These are phyloP conservation scores for Nidularia pulvinata DNA, from an alignment of 768 basidiomycete species.

Conservation along the genomic window DNA sequence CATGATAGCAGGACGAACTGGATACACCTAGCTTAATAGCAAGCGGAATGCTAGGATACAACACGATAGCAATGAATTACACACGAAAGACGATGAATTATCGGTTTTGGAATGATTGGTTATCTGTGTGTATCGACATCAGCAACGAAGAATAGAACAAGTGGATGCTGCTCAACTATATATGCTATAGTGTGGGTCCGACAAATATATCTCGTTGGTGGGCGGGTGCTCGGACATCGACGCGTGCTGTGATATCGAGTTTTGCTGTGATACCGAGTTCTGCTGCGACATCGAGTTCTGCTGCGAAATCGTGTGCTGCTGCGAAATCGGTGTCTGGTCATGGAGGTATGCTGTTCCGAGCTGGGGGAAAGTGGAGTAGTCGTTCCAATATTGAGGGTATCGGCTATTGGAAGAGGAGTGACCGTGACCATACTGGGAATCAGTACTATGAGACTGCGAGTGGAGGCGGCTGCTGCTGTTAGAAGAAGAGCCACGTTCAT, in stretches of 20 bases:
- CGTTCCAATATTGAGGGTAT: constrained; percentile 57
- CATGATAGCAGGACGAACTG: not conserved
- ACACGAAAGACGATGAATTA: not conserved
- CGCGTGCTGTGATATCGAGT: too few species aligned
- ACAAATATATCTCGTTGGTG: constrained; percentile 10
- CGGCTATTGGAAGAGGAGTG: constrained; percentile 19
- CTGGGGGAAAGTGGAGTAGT: constrained; percentile 52
- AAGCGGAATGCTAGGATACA: not conserved
- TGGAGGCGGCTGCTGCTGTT: constrained; percentile 5
- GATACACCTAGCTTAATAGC: not conserved
- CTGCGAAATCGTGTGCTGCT: constrained; percentile 8
- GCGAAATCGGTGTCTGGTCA: constrained; percentile 6
- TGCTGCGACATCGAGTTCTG: too few species aligned
- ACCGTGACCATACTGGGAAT: constrained; percentile 4
- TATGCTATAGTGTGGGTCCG: constrained; percentile 16
- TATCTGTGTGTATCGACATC: constrained; percentile 6
- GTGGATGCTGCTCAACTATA: constrained; percentile 13
- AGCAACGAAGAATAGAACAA: not conserved
- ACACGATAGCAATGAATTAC: not conserved
- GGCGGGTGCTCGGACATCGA: too few species aligned
- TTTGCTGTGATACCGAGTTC: too few species aligned
- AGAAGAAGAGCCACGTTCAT: constrained; percentile 31
- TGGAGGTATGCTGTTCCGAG: constrained; percentile 38
- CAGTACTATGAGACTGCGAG: constrained; percentile 5
- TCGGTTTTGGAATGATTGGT: constrained; percentile 14